A percentile compares a stretch with the other conserved stretches of the same genome.
These are phyloP conservation scores for Aspergillus indologenus DNA, from an alignment of 495 filamentous ascomycete species.

Conservation along the genomic window DNA sequence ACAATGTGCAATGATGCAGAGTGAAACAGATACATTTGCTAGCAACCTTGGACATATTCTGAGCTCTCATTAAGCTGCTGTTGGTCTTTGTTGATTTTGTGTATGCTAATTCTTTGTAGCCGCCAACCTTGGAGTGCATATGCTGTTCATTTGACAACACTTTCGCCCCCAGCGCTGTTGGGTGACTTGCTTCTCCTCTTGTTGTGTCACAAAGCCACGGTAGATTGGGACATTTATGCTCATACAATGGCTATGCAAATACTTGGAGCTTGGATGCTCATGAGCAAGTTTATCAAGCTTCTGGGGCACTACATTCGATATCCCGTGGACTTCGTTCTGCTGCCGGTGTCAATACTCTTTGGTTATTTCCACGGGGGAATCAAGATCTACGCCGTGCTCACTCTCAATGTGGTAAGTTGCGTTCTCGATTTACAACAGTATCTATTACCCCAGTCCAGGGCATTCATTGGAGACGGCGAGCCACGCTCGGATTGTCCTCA, in stretches of 20 bases:
- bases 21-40: too few relatives aligned
- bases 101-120: constrained; percentile 43
- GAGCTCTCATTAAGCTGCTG: too few relatives aligned
- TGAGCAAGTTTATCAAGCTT: constrained; percentile 75
- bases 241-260: constrained; percentile 45
- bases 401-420: constrained; percentile 63
- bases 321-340: constrained; percentile 62
- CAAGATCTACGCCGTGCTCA: constrained; percentile 71
- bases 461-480: not conserved
- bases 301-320: constrained; percentile 69
- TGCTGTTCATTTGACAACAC: constrained; percentile 69
- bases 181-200: constrained; percentile 61
- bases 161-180: constrained; percentile 66
- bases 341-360: constrained; percentile 74
- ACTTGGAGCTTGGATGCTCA: constrained; percentile 60
- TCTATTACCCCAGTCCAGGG: not conserved
- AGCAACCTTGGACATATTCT: too few relatives aligned
- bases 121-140: constrained; percentile 74
- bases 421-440: not conserved
- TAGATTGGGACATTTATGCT: constrained; percentile 39
- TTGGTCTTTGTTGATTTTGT: too few relatives aligned
- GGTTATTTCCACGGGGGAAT: constrained; percentile 75
- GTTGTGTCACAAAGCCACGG: constrained; percentile 46
- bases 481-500: constrained; percentile 1
- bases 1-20: too few relatives aligned